phyloP scores from a whole-genome alignment of 495 filamentous ascomycete genomes.

The Hypoxylon subgilvum region DNA sequence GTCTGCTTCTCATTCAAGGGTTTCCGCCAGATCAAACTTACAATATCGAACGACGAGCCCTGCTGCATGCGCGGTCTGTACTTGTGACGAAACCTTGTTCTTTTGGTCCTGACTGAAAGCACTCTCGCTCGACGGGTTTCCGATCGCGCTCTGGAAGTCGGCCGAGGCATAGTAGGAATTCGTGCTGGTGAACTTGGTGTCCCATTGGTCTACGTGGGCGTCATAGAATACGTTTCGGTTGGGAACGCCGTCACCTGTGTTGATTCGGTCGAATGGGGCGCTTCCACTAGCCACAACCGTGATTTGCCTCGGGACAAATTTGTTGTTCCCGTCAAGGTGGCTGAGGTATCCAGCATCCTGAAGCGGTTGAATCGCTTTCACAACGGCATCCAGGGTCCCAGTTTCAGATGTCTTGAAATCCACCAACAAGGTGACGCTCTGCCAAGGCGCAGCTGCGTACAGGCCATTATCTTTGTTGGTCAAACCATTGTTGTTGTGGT shows the following conservation, averaged over 20 bases:
- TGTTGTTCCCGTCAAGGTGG: constrained; percentile 55
- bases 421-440: constrained; percentile 69
- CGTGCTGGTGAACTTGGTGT: constrained; percentile 40
- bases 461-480: constrained; percentile 50
- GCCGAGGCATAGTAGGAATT: constrained; percentile 60
- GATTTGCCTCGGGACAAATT: constrained; percentile 59
- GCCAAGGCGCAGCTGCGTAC: constrained; percentile 58
- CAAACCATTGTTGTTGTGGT: constrained; percentile 41
- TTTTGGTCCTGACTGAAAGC: constrained; percentile 58
- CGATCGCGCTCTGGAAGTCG: constrained; percentile 49
- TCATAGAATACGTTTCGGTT: constrained; percentile 68
- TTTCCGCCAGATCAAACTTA: constrained; percentile 49
- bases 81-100: constrained; percentile 61
- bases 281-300: constrained; percentile 77
- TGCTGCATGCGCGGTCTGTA: constrained; percentile 64
- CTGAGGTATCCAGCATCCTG: constrained; percentile 63
- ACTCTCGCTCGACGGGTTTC: constrained; percentile 21
- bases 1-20: constrained; percentile 60
- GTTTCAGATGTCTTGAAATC: constrained; percentile 65
- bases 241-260: constrained; percentile 44
- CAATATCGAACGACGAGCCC: constrained; percentile 77
- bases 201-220: constrained; percentile 54
- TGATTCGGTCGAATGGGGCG: constrained; percentile 64
- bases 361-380: constrained; percentile 64
- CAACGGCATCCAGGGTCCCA: constrained; percentile 56